Percentiles rank a stretch among this genome's conserved stretches.
Evolutionary conservation across 768 basidiomycete genomes (phyloP).

Genomic region (Suillus brevipes): DNA sequence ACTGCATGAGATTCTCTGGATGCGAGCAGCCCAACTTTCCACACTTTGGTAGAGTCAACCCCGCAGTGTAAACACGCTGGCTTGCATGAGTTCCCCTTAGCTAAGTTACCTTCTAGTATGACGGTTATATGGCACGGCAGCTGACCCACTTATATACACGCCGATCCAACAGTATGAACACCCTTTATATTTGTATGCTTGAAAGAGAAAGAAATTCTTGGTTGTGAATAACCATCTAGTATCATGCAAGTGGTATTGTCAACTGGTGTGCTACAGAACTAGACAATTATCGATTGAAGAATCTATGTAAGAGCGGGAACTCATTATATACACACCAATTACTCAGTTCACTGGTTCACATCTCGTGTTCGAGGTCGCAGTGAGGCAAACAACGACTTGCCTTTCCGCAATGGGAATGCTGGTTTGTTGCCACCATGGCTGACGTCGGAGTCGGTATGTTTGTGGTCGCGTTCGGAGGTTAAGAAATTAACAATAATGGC

Average conservation of each 20-base stretch:
- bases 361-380: conserved; percentile 16
- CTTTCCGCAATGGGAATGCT: conserved; percentile 18
- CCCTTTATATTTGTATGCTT: neutral
- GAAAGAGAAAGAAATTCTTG: neutral
- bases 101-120: too few species aligned
- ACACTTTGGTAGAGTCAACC: neutral
- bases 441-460: conserved; percentile 20
- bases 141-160: too few species aligned
- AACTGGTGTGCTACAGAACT: neutral
- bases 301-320: neutral
- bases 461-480: conserved; percentile 48
- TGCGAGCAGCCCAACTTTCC: neutral
- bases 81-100: too few species aligned
- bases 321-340: neutral
- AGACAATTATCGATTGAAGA: neutral
- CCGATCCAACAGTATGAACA: neutral
- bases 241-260: neutral
- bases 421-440: neutral
- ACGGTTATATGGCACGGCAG: too few species aligned
- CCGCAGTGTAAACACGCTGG: too few species aligned
- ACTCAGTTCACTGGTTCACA: neutral
- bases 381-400: conserved; percentile 28
- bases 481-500: conserved; percentile 63
- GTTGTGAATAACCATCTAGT: neutral
- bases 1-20: neutral